Conservation (phyloP, 2,329 filamentous ascomycete species). For the Penicillium sp. region DNA sequence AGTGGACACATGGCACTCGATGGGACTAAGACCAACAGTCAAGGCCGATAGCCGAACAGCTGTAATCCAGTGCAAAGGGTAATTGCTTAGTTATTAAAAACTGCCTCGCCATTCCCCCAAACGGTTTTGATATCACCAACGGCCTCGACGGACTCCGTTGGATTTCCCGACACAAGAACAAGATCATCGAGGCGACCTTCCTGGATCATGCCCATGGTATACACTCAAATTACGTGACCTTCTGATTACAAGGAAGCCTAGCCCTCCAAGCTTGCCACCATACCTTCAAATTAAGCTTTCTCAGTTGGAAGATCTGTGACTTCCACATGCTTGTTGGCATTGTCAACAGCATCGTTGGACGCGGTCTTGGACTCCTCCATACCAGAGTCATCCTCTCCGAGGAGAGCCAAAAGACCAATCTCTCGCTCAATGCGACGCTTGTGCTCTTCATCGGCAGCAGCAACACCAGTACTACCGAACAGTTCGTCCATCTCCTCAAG, state of each 20-base stretch:
- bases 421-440: conserved; percentile 4
- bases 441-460: conserved; percentile 1
- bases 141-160: conserved; percentile 8
- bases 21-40: too few relatives aligned
- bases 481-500: conserved; percentile 31
- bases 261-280: neutral
- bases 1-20: too few relatives aligned
- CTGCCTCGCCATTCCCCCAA: conserved; percentile 13
- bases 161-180: conserved; percentile 6
- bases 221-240: neutral
- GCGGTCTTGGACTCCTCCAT: neutral
- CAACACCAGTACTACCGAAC: conserved; percentile 2
- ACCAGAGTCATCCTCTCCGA: neutral
- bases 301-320: neutral
- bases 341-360: neutral
- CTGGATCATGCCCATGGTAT: neutral
- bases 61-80: neutral
- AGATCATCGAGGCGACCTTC: conserved; percentile 11
- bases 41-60: too few relatives aligned
- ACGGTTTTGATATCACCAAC: conserved; percentile 7
- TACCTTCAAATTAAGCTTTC: neutral
- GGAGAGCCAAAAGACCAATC: conserved; percentile 1
- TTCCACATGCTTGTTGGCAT: neutral
- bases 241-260: neutral
- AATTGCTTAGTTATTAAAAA: neutral